Base-by-base conservation (phyloP, 371 early-diverging fungal genomes). In the Phascolomyces articulosus region DNA sequence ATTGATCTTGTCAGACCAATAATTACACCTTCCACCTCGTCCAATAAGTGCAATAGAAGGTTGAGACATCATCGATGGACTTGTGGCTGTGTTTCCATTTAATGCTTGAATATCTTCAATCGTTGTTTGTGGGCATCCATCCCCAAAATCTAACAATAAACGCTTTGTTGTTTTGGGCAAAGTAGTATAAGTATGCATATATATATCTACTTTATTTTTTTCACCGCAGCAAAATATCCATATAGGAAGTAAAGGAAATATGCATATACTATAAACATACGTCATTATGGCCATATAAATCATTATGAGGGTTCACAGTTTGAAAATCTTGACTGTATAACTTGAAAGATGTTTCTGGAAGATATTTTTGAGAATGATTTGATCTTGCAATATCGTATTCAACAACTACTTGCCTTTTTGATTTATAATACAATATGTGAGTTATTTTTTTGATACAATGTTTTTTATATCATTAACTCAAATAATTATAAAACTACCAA, bases 251-350 rank as follows among this genome's bases (percentile, higher is more conserved):
- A 31, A 31, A 31, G 31, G 3, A 31, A 31, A 34, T 9, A 34
- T 34, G 34, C 6, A 0, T 34, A 2, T 34, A n/a, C n/a, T n/a
- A n/a, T 34, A 34, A 9, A 34, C 11, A 34, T 34, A 70, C 72
- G 65, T 77, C 64, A 49, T 74, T 70, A 48, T 74, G 55, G 15
- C 73, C 75, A 61, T 64, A 74, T 11, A 48, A 34, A 41, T 79
- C 79, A 51, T 67, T 65, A 34, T 68, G 41, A 10, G 63, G 29
- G 63, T 62, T 74, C 9, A 79, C 68, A 27, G 72, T 74, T 41
- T 79, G 79, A 41, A 79, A 79, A 51, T 74, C 79, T 62, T 71
- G 79, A 18, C 73, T 73, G 48, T 76, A 73, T 20, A 71, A 49
- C 38, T 76, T 76, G 6, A 47, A 53, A 0, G 77, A 76, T 1